Evolutionary conservation across 1,284 basidiomycete species (phyloP).

Genomic region (Rhodotorula sp.): DNA sequence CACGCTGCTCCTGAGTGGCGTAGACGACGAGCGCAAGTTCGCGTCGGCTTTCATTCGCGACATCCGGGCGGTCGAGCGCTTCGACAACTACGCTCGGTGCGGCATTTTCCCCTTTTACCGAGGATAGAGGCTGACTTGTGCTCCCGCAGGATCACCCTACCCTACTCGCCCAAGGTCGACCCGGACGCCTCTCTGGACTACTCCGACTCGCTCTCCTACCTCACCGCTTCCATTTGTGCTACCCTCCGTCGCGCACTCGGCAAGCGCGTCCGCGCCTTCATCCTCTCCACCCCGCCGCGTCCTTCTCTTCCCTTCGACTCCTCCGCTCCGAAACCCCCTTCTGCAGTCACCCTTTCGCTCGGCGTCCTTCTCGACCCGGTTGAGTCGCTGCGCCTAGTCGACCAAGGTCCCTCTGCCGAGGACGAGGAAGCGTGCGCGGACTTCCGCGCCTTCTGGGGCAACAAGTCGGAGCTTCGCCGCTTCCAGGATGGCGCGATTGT

Average conservation of each 20-base stretch:
- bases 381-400: conserved; percentile 77
- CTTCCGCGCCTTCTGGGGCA: conserved; percentile 89
- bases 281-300: conserved; percentile 18
- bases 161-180: conserved; percentile 41
- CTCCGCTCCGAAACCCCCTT: conserved; percentile 54
- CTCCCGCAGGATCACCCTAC: conserved; percentile 42
- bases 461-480: conserved; percentile 86
- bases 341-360: conserved; percentile 55
- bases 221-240: conserved; percentile 61
- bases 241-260: conserved; percentile 69
- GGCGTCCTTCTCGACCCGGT: conserved; percentile 73
- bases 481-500: conserved; percentile 94
- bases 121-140: too few relatives aligned
- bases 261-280: conserved; percentile 36
- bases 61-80: conserved; percentile 46
- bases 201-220: conserved; percentile 16
- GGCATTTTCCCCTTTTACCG: neutral
- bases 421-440: conserved; percentile 57
- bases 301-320: conserved; percentile 2
- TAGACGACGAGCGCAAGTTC: conserved; percentile 64
- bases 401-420: conserved; percentile 79
- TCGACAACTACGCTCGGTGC: conserved; percentile 50
- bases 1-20: conserved; percentile 59
- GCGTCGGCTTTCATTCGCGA: conserved; percentile 65
- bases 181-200: conserved; percentile 41